Conservation (phyloP, 352 stramenopile species). For the Globisporangium megalacanthum region DNA sequence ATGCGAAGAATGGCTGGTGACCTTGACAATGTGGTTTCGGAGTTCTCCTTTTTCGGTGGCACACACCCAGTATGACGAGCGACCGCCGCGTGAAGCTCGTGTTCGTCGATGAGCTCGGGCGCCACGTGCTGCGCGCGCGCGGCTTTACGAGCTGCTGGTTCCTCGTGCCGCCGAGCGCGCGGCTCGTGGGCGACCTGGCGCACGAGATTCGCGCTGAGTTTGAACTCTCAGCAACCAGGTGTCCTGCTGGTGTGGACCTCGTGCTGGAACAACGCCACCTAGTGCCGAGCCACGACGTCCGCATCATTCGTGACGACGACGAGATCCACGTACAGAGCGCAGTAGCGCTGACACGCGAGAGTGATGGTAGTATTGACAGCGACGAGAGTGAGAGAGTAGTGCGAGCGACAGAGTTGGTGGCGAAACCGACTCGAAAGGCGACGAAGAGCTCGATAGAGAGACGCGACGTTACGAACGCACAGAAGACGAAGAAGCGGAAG, state of each 20-base stretch:
- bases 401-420: no score
- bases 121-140: conserved; percentile 32
- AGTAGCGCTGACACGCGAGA: background rate
- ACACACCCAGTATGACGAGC: background rate
- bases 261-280: conserved; percentile 53
- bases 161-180: conserved; percentile 35
- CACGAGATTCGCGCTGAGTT: conserved; percentile 56
- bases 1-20: no score
- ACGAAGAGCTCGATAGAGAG: no score
- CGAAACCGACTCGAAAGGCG: no score
- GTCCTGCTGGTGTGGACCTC: conserved; percentile 47
- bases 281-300: conserved; percentile 48
- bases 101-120: conserved; percentile 48
- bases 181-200: conserved; percentile 57
- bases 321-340: conserved; percentile 45
- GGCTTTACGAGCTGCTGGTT: conserved; percentile 69
- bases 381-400: conserved; percentile 1
- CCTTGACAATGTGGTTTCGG: no score
- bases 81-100: conserved; percentile 37
- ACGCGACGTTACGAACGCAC: no score
- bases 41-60: no score
- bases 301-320: conserved; percentile 60
- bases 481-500: background rate
- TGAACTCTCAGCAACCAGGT: conserved; percentile 28
- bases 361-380: background rate